These are phyloP conservation scores for Anthracocystis panici-leucophaei DNA, from an alignment of 1,284 basidiomycete genomes.

Conservation along the genomic window DNA sequence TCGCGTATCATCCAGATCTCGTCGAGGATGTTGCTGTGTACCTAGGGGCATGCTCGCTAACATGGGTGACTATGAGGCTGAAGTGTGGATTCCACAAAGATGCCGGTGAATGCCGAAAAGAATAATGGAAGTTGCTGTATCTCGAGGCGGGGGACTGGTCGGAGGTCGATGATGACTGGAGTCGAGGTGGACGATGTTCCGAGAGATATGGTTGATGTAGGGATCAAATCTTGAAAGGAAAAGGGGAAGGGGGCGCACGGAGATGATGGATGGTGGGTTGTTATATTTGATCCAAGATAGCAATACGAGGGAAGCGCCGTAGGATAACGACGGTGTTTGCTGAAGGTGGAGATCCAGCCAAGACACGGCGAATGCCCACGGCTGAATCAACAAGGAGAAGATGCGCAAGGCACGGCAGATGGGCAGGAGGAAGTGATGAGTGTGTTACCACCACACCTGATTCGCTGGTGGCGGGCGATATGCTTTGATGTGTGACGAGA, in stretches of 20 bases:
- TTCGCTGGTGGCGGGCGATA: too few species aligned
- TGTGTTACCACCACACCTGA: too few species aligned
- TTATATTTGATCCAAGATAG: constrained; percentile 1
- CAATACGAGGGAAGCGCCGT: background rate
- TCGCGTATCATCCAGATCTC: constrained; percentile 13
- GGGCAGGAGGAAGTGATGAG: too few species aligned
- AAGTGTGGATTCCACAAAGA: background rate
- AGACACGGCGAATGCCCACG: too few species aligned
- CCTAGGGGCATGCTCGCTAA: constrained; percentile 25
- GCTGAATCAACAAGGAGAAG: too few species aligned
- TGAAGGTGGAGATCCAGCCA: too few species aligned
- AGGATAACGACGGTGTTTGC: too few species aligned
- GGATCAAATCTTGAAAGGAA: background rate
- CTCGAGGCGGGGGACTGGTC: background rate
- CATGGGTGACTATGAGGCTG: constrained; percentile 6
- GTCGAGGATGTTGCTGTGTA: constrained; percentile 29
- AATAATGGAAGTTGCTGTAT: background rate
- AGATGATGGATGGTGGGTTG: background rate
- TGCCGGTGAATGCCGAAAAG: too few species aligned
- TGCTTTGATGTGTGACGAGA: too few species aligned
- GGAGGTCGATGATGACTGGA: background rate
- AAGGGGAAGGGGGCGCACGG: background rate
- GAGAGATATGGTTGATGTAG: background rate
- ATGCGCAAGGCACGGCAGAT: too few species aligned
- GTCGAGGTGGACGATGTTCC: background rate